phyloP scores from a whole-genome alignment of 805 yeast species.

The Saccharomycodes ludwigii region DNA sequence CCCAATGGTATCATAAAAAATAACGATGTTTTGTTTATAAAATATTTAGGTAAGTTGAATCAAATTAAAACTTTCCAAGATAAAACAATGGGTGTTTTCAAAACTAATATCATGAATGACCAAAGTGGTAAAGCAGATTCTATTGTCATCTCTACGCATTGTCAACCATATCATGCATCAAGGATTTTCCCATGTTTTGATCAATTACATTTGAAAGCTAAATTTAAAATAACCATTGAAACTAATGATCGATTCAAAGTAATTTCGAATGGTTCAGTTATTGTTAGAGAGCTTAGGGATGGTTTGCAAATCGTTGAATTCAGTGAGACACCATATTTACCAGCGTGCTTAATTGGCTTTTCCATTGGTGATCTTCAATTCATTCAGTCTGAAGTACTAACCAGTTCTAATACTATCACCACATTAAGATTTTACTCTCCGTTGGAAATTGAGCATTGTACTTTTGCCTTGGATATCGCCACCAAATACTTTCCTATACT shows the following conservation, averaged over 20 bases:
- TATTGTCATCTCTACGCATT: constrained; percentile 53
- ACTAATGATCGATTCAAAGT: constrained; percentile 35
- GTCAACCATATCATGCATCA: constrained; percentile 57
- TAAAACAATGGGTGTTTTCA: constrained; percentile 52
- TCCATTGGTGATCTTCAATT: constrained; percentile 55
- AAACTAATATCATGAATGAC: constrained; percentile 47
- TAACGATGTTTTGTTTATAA: constrained; percentile 15
- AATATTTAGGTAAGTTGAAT: constrained; percentile 40
- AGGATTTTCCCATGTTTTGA: constrained; percentile 58
- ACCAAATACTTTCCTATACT: constrained; percentile 36
- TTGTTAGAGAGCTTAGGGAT: constrained; percentile 15
- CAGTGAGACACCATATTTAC: constrained; percentile 42
- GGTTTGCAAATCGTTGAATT: constrained; percentile 28
- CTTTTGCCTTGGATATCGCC: constrained; percentile 38
- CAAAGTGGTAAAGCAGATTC: constrained; percentile 37
- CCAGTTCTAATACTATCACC: constrained; percentile 21
- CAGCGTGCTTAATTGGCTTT: constrained; percentile 56
- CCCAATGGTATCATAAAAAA: constrained; percentile 4
- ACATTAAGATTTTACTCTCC: constrained; percentile 49
- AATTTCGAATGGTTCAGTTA: constrained; percentile 35
- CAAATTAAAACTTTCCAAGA: constrained; percentile 41
- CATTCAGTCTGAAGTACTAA: constrained; percentile 25
- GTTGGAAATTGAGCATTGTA: constrained; percentile 31
- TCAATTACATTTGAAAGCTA: constrained; percentile 44
- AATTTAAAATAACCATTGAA: constrained; percentile 36